Base-by-base conservation (phyloP, 139 green algal genomes). In the Volvox africanus region DNA sequence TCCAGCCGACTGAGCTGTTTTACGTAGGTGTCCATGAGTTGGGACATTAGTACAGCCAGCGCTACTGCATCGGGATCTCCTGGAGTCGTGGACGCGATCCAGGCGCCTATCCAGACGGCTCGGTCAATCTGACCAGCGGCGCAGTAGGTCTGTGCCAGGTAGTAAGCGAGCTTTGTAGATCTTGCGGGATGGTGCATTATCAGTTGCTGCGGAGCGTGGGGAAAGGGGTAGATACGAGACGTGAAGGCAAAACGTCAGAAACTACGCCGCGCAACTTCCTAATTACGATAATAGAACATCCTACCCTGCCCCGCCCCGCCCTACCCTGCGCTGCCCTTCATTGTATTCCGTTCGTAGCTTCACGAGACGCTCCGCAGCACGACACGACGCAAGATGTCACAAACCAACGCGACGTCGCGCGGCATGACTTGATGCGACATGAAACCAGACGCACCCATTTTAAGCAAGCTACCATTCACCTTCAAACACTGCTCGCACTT, bases 121-220 rank as follows among this genome's bases (percentile, higher is more conserved):
- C 6, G 3, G 28, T 6, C 69, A 1, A 82, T 1, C 20, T 61
- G 26, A 44, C 84, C 84, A 17, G 84, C 84, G 26, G 50, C 44
- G 71, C 71, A 82, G 71, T 89, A 82, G 11, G n/a, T 36, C 35
- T 89, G 71, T 1, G 61, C 50, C 1, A 89, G 44, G 71, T 76
- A 65, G 85, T 83, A 89, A 30, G 85, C 80, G 67, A 89, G 14
- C 18, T 65, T 35, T 0, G 62, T 80, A 28, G 36, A 71, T 61
- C 35, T 89, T 68, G 36, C 30, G 62, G 13, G 69, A 62, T 65
- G 2, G 26, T 36, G 11, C 1, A 62, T 62, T 0, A 88, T 55
- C 22, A 62, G 55, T 24, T 87, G 61, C 81, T 87, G 81, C 80
- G 37, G 76, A 9, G 75, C 50, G 75, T 2, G 71, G 65, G 65